A percentile compares a stretch with the other conserved stretches of the same genome.
These are phyloP conservation scores for Fraxinus velutina DNA, from an alignment of 305 asterid genomes.

Conservation along the genomic window DNA sequence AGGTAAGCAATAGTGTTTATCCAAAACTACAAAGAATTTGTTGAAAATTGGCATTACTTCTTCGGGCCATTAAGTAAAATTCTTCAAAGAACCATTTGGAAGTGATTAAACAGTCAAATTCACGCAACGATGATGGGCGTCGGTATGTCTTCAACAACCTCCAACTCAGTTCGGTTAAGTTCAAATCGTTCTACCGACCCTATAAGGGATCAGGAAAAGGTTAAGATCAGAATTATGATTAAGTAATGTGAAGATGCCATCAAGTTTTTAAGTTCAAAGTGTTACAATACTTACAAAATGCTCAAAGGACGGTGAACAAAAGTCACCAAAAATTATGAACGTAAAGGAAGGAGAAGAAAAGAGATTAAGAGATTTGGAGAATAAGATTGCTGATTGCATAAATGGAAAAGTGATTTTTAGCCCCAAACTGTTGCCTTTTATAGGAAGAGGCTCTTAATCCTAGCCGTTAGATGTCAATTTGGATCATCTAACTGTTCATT, in stretches of 20 bases:
- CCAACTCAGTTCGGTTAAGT: neutral
- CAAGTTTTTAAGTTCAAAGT: neutral
- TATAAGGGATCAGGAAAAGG: neutral
- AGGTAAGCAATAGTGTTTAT: neutral
- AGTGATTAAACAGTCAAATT: neutral
- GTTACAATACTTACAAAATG: neutral
- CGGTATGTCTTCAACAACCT: neutral
- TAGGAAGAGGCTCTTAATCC: neutral
- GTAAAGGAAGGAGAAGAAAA: neutral
- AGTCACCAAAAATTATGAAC: neutral
- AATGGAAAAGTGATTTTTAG: neutral
- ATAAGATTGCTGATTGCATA: neutral
- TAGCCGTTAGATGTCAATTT: neutral
- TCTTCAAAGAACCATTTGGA: neutral
- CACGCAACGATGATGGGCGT: neutral
- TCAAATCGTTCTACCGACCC: neutral
- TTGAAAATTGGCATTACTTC: neutral
- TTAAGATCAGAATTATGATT: neutral
- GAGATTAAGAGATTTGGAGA: neutral
- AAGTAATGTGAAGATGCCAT: neutral
- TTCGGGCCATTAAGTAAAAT: neutral
- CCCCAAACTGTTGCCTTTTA: neutral
- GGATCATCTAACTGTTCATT: neutral
- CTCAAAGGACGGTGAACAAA: neutral
- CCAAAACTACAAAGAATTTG: neutral